Evolutionary conservation across 495 filamentous ascomycete genomes (phyloP).

Genomic region (Polyplosphaeria fusca): DNA sequence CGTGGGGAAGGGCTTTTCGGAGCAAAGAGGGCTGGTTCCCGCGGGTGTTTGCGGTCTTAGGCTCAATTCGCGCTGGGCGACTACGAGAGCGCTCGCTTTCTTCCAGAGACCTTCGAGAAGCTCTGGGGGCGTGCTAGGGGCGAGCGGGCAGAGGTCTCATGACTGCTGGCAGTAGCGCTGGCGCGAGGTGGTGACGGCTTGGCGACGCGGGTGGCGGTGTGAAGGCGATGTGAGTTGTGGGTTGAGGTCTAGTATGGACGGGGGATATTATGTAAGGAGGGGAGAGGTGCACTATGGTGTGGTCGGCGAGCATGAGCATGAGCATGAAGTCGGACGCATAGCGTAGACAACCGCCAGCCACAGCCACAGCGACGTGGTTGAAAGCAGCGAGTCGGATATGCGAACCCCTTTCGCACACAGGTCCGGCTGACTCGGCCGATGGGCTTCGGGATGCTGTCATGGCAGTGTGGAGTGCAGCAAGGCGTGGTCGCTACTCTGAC

Average conservation of each 20-base stretch:
- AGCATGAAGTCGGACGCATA: too few relatives aligned
- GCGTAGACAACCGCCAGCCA: too few relatives aligned
- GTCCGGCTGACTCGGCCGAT: neutral
- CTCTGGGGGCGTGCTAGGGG: neutral
- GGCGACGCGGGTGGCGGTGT: slow-evolving; percentile 1
- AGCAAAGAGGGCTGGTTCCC: too few relatives aligned
- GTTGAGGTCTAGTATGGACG: neutral
- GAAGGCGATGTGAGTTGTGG: slow-evolving; percentile 1
- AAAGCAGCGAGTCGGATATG: too few relatives aligned
- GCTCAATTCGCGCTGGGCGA: slow-evolving; percentile 16
- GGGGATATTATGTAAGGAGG: slow-evolving; percentile 1
- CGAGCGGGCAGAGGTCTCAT: neutral
- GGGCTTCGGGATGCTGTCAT: neutral
- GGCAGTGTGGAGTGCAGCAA: neutral
- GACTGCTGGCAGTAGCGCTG: neutral
- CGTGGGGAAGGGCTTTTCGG: too few relatives aligned
- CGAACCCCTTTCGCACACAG: neutral
- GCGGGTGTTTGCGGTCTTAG: slow-evolving; percentile 24
- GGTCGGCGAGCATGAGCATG: too few relatives aligned
- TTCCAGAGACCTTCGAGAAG: slow-evolving; percentile 18
- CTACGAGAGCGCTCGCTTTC: neutral
- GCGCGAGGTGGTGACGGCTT: neutral
- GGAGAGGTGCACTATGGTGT: neutral
- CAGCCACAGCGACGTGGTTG: too few relatives aligned
- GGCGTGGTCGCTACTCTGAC: neutral